A percentile compares a stretch with the other conserved stretches of the same genome.
These are phyloP conservation scores for Rossbeevera mucosa DNA, from an alignment of 768 basidiomycete genomes.

Conservation along the genomic window DNA sequence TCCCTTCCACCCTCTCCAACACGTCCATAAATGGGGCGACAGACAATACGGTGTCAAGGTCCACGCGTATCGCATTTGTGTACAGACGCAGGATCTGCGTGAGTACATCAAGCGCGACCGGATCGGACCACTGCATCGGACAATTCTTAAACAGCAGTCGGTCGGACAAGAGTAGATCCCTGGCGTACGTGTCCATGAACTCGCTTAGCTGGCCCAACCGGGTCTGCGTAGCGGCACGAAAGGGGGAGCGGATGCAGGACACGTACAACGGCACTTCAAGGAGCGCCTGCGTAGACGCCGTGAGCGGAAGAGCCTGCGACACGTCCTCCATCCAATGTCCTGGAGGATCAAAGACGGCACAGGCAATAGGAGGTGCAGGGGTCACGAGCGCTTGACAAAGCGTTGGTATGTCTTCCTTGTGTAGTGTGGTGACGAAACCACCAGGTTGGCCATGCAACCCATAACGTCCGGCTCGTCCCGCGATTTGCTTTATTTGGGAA, in stretches of 20 bases:
- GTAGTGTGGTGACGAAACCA: slow-evolving; percentile 75
- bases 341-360: slow-evolving; percentile 45
- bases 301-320: slow-evolving; percentile 40
- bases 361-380: slow-evolving; percentile 45
- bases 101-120: not conserved
- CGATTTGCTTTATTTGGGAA: slow-evolving; percentile 90
- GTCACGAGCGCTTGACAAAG: slow-evolving; percentile 52
- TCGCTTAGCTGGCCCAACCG: too few species aligned
- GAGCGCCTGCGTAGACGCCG: slow-evolving; percentile 38
- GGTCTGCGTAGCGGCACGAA: too few species aligned
- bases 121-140: slow-evolving; percentile 20
- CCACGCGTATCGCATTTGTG: slow-evolving; percentile 22
- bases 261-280: slow-evolving; percentile 11
- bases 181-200: too few species aligned
- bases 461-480: slow-evolving; percentile 88
- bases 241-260: slow-evolving; percentile 11
- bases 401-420: slow-evolving; percentile 53
- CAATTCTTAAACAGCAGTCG: slow-evolving; percentile 41
- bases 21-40: slow-evolving; percentile 20
- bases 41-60: slow-evolving; percentile 18
- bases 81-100: slow-evolving; percentile 33
- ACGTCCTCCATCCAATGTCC: slow-evolving; percentile 24
- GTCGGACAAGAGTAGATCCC: slow-evolving; percentile 14
- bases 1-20: slow-evolving; percentile 21
- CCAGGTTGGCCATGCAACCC: slow-evolving; percentile 55